These are phyloP conservation scores for Clarireedia hainanense DNA, from an alignment of 2,329 filamentous ascomycete species.

Conservation along the genomic window DNA sequence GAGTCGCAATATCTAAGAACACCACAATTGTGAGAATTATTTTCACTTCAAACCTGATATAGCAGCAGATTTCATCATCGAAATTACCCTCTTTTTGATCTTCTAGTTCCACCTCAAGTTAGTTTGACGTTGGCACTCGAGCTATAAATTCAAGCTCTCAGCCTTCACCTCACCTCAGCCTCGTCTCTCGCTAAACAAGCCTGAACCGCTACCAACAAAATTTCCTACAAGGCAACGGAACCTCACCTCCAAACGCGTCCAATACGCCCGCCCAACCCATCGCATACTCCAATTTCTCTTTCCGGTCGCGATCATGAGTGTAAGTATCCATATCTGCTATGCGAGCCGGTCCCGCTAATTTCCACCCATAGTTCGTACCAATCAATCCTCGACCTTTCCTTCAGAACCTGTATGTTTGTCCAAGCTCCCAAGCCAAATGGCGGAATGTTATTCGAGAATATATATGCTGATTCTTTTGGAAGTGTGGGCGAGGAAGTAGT, in stretches of 20 bases:
- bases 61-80: no score
- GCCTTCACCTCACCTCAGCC: background rate
- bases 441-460: background rate
- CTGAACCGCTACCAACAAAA: conserved; percentile 9
- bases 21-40: no score
- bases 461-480: conserved; percentile 8
- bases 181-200: background rate
- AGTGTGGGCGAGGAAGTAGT: conserved; percentile 86
- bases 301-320: conserved; percentile 31
- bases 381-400: conserved; percentile 96
- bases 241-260: background rate
- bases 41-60: no score
- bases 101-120: background rate
- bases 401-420: conserved; percentile 67
- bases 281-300: background rate
- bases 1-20: no score
- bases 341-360: conserved; percentile 18
- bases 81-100: no score
- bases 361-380: conserved; percentile 62
- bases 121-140: background rate
- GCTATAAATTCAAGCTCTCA: background rate
- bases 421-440: background rate
- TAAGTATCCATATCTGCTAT: conserved; percentile 19
- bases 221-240: conserved; percentile 15
- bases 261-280: background rate